Evolutionary conservation across 192 early-diverging fungal genomes (phyloP).

Genomic region (Lobosporangium transversale): DNA sequence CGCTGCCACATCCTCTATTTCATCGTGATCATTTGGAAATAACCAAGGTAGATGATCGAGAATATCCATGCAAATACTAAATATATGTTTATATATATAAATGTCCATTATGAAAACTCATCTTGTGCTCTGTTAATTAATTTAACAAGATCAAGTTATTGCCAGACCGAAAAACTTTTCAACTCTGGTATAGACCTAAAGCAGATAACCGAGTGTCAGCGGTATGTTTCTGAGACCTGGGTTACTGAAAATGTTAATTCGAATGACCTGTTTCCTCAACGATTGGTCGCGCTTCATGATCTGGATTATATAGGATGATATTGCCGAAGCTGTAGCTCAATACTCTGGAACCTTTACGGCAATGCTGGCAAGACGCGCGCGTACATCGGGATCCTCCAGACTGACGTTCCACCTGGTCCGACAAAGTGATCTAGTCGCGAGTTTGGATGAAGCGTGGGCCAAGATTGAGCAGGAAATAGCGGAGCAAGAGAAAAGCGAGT

Average conservation of each 20-base stretch:
- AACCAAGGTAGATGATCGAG: slow-evolving; percentile 19
- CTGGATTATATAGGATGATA: slow-evolving; percentile 18
- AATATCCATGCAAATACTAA: background rate
- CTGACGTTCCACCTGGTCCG: slow-evolving; percentile 32
- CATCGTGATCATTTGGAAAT: slow-evolving; percentile 27
- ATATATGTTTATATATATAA: background rate
- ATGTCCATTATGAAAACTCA: background rate
- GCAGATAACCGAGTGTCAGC: slow-evolving; percentile 10
- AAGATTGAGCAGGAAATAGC: slow-evolving; percentile 14
- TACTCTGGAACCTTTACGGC: slow-evolving; percentile 29
- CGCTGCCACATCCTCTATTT: slow-evolving; percentile 33
- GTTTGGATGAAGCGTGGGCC: slow-evolving; percentile 32
- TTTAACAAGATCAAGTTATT: slow-evolving; percentile 31
- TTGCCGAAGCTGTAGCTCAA: slow-evolving; percentile 18
- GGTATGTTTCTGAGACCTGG: slow-evolving; percentile 15
- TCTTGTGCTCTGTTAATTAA: too few species aligned
- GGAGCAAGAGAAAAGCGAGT: background rate
- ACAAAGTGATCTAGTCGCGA: slow-evolving; percentile 28
- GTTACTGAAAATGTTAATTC: background rate
- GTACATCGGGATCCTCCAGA: slow-evolving; percentile 18
- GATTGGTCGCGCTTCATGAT: background rate
- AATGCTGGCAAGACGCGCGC: slow-evolving; percentile 41
- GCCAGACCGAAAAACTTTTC: slow-evolving; percentile 41
- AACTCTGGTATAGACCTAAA: slow-evolving; percentile 36
- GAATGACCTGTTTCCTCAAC: background rate